Evolutionary conservation across 257 asterid species (phyloP).

Genomic region (Solanum infundibuliforme): DNA sequence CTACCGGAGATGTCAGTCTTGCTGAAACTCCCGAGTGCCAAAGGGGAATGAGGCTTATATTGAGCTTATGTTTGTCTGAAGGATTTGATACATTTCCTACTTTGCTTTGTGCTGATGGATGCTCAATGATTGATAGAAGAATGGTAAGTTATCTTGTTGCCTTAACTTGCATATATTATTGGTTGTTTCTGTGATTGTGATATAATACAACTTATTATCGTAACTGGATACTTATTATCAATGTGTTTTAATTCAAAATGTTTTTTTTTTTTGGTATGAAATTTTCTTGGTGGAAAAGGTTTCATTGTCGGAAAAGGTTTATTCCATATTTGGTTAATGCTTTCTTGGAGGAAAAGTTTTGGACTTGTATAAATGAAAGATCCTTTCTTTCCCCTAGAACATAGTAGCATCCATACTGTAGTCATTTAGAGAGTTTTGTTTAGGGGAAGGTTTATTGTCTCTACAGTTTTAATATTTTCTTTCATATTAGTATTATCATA

Average conservation of each 20-base stretch:
- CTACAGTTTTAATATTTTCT: neutral
- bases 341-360: neutral
- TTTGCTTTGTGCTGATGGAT: slow-evolving; percentile 71
- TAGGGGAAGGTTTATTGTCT: neutral
- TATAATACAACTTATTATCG: neutral
- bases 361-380: neutral
- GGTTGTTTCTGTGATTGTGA: neutral
- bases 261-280: too few species aligned
- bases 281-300: neutral
- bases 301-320: too few species aligned
- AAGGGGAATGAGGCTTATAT: slow-evolving; percentile 69
- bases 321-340: neutral
- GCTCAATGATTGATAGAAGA: slow-evolving; percentile 77
- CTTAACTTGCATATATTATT: slow-evolving; percentile 1
- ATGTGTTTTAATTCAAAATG: too few species aligned
- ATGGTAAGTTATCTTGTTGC: slow-evolving; percentile 38
- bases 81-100: slow-evolving; percentile 82
- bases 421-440: neutral
- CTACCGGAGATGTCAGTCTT: slow-evolving; percentile 52
- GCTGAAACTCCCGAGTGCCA: slow-evolving; percentile 73
- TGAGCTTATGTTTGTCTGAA: slow-evolving; percentile 55
- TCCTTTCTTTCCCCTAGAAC: neutral
- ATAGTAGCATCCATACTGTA: neutral
- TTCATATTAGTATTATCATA: neutral
- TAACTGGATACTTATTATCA: neutral